Evolutionary conservation across 257 asterid species (phyloP).

Genomic region (Plantago major): DNA sequence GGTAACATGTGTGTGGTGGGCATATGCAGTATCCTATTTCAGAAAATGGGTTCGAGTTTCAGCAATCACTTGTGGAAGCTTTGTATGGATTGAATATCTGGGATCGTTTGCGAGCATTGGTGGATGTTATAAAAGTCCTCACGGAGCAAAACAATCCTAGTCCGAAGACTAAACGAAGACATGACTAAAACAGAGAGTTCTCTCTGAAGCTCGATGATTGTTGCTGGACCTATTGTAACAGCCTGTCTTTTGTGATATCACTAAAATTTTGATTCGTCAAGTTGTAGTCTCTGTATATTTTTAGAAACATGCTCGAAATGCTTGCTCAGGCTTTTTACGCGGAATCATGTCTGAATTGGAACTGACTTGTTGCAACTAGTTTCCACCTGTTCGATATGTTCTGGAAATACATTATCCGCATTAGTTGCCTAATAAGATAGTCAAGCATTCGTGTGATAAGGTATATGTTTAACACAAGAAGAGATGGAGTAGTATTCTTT

Average conservation of each 20-base stretch:
- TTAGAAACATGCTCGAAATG: background rate
- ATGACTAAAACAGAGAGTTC: constrained; percentile 27
- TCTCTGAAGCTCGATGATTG: background rate
- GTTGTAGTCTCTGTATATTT: constrained; percentile 6
- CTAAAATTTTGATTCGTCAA: background rate
- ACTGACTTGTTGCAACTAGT: background rate
- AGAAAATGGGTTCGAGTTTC: constrained; percentile 78
- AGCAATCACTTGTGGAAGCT: constrained; percentile 66
- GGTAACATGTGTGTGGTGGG: constrained; percentile 16
- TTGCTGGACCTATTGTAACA: background rate
- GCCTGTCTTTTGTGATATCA: no score
- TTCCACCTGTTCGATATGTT: no score
- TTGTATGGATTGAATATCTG: constrained; percentile 70
- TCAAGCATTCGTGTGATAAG: no score
- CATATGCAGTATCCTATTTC: constrained; percentile 72
- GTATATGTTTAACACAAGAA: no score
- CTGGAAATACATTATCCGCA: background rate
- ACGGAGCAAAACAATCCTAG: constrained; percentile 46
- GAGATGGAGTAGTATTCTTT: no score
- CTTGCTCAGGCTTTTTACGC: constrained; percentile 5
- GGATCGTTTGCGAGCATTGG: constrained; percentile 77
- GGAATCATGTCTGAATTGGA: constrained; percentile 5
- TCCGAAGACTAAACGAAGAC: constrained; percentile 35
- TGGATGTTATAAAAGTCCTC: constrained; percentile 66
- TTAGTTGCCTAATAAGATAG: no score